Evolutionary conservation across 2,329 filamentous ascomycete genomes (phyloP).

Genomic region (Tricladium varicosporioides): DNA sequence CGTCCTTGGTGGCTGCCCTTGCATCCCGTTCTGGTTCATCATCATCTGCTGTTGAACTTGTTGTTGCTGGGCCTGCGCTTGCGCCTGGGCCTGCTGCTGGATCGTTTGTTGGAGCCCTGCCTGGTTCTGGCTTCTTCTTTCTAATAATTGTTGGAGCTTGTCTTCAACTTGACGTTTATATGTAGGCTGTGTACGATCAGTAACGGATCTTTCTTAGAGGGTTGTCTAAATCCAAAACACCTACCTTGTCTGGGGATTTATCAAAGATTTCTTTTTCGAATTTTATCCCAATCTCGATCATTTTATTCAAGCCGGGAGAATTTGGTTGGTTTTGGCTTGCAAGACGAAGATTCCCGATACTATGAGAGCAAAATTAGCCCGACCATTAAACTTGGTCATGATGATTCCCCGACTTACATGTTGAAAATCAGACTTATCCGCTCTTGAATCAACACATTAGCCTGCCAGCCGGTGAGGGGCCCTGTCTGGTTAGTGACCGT

Average conservation of each 20-base stretch:
- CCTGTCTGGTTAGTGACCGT: constrained; percentile 26
- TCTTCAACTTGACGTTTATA: constrained; percentile 28
- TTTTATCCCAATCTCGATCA: constrained; percentile 31
- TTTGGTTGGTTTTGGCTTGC: constrained; percentile 25
- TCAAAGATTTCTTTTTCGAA: constrained; percentile 33
- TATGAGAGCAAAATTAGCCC: constrained; percentile 4
- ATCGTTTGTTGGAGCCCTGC: constrained; percentile 43
- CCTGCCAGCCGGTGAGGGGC: constrained; percentile 29
- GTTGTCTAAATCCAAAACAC: neutral
- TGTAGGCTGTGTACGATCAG: constrained; percentile 23
- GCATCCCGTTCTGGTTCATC: constrained; percentile 51
- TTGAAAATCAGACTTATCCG: constrained; percentile 32
- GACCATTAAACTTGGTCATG: neutral
- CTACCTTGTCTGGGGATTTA: constrained; percentile 29
- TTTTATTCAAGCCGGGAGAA: constrained; percentile 22
- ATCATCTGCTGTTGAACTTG: constrained; percentile 48
- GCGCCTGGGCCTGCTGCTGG: constrained; percentile 37
- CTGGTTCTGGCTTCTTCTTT: constrained; percentile 28
- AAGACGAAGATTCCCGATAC: constrained; percentile 31
- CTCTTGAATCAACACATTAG: constrained; percentile 26
- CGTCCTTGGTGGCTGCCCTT: constrained; percentile 50
- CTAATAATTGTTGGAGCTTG: constrained; percentile 31
- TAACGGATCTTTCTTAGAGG: neutral
- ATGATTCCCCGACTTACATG: constrained; percentile 26
- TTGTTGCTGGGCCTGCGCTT: constrained; percentile 41